Percentiles rank a stretch among this genome's conserved stretches.
Evolutionary conservation across 495 filamentous ascomycete genomes (phyloP).

Genomic region (Lentithecium fluviatile): DNA sequence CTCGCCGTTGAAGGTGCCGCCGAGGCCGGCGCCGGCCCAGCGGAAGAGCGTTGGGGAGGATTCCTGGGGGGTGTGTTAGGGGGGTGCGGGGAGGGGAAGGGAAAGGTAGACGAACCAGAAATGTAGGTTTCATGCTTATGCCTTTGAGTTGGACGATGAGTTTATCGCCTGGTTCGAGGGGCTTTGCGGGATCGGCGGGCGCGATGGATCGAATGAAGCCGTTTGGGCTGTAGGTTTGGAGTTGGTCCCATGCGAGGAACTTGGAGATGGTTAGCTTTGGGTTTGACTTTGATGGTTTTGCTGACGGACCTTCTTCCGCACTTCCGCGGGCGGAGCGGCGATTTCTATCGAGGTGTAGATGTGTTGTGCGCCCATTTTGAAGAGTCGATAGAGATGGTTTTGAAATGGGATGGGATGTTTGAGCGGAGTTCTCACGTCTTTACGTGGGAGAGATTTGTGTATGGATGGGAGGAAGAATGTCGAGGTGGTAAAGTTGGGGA

Average conservation of each 20-base stretch:
- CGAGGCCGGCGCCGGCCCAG: background rate
- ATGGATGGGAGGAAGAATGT: no score
- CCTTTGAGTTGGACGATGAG: background rate
- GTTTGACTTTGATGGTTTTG: no score
- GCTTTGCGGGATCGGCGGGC: conserved; percentile 1
- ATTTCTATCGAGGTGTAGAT: background rate
- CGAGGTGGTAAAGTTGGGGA: no score
- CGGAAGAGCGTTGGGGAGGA: background rate
- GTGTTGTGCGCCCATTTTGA: background rate
- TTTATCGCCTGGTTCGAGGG: conserved; percentile 7
- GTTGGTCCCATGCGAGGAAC: conserved; percentile 10
- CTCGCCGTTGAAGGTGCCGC: background rate
- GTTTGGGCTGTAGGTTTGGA: conserved; percentile 9
- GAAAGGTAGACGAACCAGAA: background rate
- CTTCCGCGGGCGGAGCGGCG: background rate
- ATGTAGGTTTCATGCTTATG: background rate
- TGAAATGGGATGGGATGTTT: background rate
- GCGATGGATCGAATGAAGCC: conserved; percentile 10
- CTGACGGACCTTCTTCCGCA: background rate
- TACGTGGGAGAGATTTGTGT: no score
- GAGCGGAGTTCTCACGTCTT: no score
- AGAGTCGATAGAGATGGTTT: background rate
- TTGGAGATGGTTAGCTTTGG: background rate
- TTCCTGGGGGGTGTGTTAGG: background rate
- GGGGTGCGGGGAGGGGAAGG: no score